Conservation (phyloP, 768 basidiomycete genomes). For the Mycena indigotica region DNA sequence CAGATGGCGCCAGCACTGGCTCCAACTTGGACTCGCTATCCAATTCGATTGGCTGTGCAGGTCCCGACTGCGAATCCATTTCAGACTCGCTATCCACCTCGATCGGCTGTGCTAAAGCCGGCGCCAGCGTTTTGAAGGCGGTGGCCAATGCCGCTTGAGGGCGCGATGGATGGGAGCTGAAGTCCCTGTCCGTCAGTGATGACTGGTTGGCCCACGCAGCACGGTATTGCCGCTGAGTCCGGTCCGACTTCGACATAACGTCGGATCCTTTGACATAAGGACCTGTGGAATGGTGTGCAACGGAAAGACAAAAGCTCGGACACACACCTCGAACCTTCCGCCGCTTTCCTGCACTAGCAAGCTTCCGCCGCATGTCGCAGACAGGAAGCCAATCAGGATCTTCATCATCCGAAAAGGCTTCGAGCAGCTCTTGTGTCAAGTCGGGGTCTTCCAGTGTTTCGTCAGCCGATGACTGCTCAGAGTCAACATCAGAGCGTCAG, state of each 20-base stretch:
- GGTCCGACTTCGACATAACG: background rate
- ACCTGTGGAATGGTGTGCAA: background rate
- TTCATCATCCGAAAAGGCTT: background rate
- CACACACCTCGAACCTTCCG: too few species aligned
- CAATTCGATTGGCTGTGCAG: too few species aligned
- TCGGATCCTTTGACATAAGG: too few species aligned
- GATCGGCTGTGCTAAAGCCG: too few species aligned
- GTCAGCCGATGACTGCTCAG: background rate
- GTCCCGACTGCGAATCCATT: too few species aligned
- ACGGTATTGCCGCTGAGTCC: background rate
- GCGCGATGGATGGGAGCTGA: too few species aligned
- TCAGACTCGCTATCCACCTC: too few species aligned
- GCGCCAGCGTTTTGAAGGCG: too few species aligned
- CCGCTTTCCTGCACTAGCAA: background rate
- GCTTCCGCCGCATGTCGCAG: background rate
- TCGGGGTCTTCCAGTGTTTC: background rate
- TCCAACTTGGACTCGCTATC: too few species aligned
- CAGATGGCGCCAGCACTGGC: too few species aligned
- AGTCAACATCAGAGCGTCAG: background rate
- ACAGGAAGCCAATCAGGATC: background rate
- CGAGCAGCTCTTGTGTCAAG: background rate
- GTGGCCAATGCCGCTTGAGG: too few species aligned
- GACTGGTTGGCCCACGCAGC: background rate
- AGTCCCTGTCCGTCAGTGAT: background rate
- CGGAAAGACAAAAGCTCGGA: background rate